phyloP scores from a whole-genome alignment of 306 rosid species.

The Dryas drummondii region DNA sequence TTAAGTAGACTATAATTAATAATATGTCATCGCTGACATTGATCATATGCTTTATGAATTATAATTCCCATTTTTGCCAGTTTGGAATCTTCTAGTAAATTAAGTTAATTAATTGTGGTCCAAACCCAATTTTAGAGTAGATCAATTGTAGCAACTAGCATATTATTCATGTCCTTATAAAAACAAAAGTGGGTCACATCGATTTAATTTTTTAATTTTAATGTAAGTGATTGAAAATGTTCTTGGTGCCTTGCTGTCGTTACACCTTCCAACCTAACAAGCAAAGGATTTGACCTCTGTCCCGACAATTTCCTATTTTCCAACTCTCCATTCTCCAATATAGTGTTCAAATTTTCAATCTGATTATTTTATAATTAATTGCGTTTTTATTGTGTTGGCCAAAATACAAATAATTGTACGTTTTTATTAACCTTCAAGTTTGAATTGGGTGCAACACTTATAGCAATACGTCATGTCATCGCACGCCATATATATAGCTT shows the following conservation, averaged over 20 bases:
- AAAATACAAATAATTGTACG: no score
- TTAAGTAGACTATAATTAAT: background rate
- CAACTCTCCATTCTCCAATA: no score
- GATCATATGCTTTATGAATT: background rate
- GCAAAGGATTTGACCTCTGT: background rate
- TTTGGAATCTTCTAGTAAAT: background rate
- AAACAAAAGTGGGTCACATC: background rate
- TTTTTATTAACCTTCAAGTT: no score
- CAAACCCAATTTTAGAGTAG: background rate
- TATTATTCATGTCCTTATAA: background rate
- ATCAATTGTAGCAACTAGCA: background rate
- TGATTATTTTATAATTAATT: no score
- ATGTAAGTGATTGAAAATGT: background rate
- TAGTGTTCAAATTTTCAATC: no score
- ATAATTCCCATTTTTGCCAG: background rate
- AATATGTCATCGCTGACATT: background rate
- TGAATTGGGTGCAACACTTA: no score
- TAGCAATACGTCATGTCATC: no score
- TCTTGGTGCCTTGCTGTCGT: background rate
- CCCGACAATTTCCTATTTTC: background rate
- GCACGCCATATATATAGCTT: no score
- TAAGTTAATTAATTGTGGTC: background rate
- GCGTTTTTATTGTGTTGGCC: no score
- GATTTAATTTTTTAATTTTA: background rate
- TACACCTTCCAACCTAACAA: slow-evolving; percentile 7